A percentile compares a stretch with the other conserved stretches of the same genome.
Conservation (phyloP, 257 asterid genomes). For the Solanum paucissectum region DNA sequence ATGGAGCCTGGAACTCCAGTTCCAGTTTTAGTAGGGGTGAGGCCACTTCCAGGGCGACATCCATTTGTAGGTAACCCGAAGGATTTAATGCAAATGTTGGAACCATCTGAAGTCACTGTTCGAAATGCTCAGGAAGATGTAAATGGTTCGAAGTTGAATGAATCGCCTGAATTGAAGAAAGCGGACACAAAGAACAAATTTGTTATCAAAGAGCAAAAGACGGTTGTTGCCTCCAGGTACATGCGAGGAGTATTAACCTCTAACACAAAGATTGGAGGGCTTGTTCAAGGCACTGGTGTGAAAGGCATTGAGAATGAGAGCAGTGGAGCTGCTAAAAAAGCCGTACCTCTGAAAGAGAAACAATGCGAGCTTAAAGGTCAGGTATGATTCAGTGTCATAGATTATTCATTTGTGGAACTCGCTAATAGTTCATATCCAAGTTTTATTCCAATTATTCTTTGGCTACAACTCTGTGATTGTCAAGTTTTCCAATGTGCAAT, state of each 20-base stretch:
- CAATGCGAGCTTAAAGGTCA: slow-evolving; percentile 46
- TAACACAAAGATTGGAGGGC: slow-evolving; percentile 26
- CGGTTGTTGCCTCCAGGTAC: slow-evolving; percentile 61
- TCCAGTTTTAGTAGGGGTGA: slow-evolving; percentile 55
- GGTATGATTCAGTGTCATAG: slow-evolving; percentile 25
- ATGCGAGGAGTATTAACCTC: slow-evolving; percentile 57
- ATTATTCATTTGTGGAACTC: neutral
- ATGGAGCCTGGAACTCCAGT: slow-evolving; percentile 67
- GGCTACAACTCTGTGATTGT: neutral
- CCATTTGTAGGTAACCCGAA: slow-evolving; percentile 71
- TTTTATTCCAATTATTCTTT: neutral
- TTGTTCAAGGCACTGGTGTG: slow-evolving; percentile 13
- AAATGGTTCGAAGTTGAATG: neutral
- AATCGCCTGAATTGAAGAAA: slow-evolving; percentile 18
- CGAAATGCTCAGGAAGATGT: slow-evolving; percentile 13
- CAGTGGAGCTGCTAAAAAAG: slow-evolving; percentile 21
- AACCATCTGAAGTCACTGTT: slow-evolving; percentile 31
- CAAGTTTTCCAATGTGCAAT: neutral
- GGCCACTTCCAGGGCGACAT: slow-evolving; percentile 75
- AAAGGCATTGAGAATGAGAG: slow-evolving; percentile 23
- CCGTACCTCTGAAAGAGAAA: slow-evolving; percentile 24
- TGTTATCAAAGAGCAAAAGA: slow-evolving; percentile 78
- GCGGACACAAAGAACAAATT: slow-evolving; percentile 30
- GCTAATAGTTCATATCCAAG: neutral
- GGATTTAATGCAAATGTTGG: slow-evolving; percentile 72